Percentiles rank a stretch among this genome's conserved stretches.
Evolutionary conservation across 2,329 filamentous ascomycete genomes (phyloP).

Genomic region (Davidsoniella eucalypti): DNA sequence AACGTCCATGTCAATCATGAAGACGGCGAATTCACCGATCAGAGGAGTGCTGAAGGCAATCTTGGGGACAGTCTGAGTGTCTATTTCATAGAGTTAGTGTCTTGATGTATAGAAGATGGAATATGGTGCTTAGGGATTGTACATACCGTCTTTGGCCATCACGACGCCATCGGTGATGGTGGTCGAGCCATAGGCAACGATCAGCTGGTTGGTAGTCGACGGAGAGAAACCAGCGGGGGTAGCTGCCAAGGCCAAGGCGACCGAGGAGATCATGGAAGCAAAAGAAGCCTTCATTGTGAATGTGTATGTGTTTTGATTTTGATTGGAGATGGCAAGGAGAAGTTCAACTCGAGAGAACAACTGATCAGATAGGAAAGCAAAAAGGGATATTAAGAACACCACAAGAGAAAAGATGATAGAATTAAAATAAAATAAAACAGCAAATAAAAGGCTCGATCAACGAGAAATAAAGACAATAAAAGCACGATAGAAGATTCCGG

Average conservation of each 20-base stretch:
- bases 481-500: conserved; percentile 1
- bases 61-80: conserved; percentile 20
- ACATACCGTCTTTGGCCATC: conserved; percentile 23
- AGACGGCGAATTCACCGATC: conserved; percentile 26
- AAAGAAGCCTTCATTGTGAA: conserved; percentile 18
- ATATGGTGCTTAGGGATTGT: background rate
- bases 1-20: conserved; percentile 30
- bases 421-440: background rate
- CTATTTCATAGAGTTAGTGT: conserved; percentile 15
- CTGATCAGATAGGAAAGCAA: background rate
- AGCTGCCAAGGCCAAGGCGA: conserved; percentile 21
- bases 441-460: conserved; percentile 8
- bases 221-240: conserved; percentile 28
- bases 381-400: background rate
- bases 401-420: background rate
- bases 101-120: background rate
- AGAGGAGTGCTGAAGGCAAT: conserved; percentile 23
- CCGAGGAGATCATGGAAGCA: conserved; percentile 18
- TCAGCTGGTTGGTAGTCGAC: conserved; percentile 21
- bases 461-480: conserved; percentile 14
- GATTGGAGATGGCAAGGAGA: background rate
- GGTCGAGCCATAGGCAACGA: conserved; percentile 25
- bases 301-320: background rate
- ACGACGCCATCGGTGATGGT: conserved; percentile 24
- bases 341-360: background rate